Percentiles rank a stretch among this genome's conserved stretches.
Evolutionary conservation across 2,329 filamentous ascomycete genomes (phyloP).

Genomic region (Fusarium pilosicola): DNA sequence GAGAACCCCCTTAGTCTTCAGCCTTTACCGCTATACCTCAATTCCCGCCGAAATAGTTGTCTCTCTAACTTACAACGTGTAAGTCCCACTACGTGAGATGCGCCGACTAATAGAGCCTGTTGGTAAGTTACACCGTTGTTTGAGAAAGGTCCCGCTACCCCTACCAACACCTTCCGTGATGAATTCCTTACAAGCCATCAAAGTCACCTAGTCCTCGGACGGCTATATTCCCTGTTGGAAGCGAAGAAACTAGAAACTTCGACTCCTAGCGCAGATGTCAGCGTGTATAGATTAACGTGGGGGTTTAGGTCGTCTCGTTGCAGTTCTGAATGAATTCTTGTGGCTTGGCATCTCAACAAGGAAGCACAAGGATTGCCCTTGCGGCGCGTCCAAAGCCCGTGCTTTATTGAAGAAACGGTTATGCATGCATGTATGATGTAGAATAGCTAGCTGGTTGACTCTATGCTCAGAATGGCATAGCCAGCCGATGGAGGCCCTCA

Average conservation of each 20-base stretch:
- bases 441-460: not conserved
- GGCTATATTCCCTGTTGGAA: slow-evolving; percentile 8
- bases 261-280: not conserved
- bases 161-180: not conserved
- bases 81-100: slow-evolving; percentile 5
- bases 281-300: not conserved
- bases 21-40: not conserved
- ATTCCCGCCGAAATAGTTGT: not conserved
- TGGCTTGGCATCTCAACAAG: not conserved
- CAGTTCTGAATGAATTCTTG: not conserved
- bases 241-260: not conserved
- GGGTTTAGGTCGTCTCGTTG: not conserved
- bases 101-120: not conserved
- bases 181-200: not conserved
- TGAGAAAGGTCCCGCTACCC: slow-evolving; percentile 4
- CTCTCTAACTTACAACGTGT: not conserved
- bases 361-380: not conserved
- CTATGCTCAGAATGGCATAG: slow-evolving; percentile 7
- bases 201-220: not conserved
- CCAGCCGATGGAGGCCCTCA: not conserved
- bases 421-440: not conserved
- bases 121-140: not conserved
- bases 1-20: not conserved
- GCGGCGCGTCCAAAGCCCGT: not conserved
- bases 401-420: not conserved